Evolutionary conservation across 805 yeast genomes (phyloP), one percentile per base, ranked within the genome.

Genomic region (Hermanozyma aechmeae): DNA sequence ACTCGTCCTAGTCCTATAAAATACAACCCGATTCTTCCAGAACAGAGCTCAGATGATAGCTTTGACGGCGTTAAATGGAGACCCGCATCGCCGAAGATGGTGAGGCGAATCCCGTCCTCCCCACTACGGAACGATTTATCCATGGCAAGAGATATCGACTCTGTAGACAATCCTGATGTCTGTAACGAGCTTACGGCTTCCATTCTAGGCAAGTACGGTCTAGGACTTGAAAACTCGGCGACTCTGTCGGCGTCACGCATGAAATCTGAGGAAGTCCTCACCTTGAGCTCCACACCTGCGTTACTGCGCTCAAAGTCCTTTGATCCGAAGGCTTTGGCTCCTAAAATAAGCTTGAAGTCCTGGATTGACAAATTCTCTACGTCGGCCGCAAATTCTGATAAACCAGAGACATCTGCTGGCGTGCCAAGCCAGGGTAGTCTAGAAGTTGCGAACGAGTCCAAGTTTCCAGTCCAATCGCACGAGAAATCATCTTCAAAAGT

Each of bases 171-270:
- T n/a, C n/a, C n/a, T n/a, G n/a, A n/a, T n/a, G n/a, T n/a, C n/a
- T n/a, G n/a, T n/a, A 54, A 51, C 32, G 65, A 58, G 27, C 54
- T 53, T 31, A 51, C 63, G 1, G 55, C 48, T 28, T 52, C 56
- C 15, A 47, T 69, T 34, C 40, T 69, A 12, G 46, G 51, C 5
- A 69, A 63, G 34, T 70, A 67, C 42, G 68, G 68, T 9, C 40
- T 55, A 18, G 61, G 57, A 3, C 41, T 59, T 25, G 53, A 53
- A 10, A 47, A 49, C 28, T 45, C 54, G 12, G 54, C 49, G 21
- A 51, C 66, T 1, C 68, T 68, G 8, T 42, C 33, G 6, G 32
- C 56, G 25, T 47, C 52, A n/a, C 48, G 65, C 28, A 47, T 65
- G 3, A 38, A 40, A 4, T 56, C 63, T 3, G 64, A 59, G 20